phyloP scores from a whole-genome alignment of 179 eudicot genomes.

The Heliamphora ciliata region DNA sequence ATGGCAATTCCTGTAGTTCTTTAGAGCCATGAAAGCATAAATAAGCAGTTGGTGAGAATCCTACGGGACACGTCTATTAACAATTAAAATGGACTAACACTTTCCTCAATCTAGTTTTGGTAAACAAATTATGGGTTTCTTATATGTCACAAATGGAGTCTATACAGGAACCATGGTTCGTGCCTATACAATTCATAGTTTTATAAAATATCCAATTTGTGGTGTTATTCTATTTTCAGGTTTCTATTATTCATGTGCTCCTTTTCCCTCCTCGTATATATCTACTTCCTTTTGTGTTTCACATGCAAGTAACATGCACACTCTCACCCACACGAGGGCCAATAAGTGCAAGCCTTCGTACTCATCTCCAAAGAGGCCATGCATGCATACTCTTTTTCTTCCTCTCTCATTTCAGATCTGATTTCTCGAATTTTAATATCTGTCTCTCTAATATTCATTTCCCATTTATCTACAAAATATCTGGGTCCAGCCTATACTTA shows the following conservation, averaged over 20 bases:
- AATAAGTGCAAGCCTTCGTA: background rate
- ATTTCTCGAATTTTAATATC: background rate
- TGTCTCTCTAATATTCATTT: background rate
- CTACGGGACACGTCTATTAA: background rate
- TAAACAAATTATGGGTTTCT: background rate
- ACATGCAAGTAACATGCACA: background rate
- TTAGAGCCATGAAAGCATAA: background rate
- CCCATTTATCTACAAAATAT: background rate
- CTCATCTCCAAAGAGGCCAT: background rate
- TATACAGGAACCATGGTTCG: background rate
- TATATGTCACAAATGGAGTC: background rate
- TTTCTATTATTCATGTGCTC: background rate
- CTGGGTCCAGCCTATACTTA: background rate
- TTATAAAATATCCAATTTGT: background rate
- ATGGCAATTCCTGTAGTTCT: background rate
- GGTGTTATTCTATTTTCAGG: background rate
- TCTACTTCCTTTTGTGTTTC: background rate
- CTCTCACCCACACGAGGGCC: background rate
- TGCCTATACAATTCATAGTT: constrained; percentile 1
- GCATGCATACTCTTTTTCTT: background rate
- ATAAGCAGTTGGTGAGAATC: background rate
- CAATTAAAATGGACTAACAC: background rate
- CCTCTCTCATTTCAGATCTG: constrained; percentile 7
- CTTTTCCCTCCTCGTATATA: background rate
- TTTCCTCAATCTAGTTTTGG: background rate